phyloP scores from a whole-genome alignment of 2,329 filamentous ascomycete genomes.

The Claviceps sp. region DNA sequence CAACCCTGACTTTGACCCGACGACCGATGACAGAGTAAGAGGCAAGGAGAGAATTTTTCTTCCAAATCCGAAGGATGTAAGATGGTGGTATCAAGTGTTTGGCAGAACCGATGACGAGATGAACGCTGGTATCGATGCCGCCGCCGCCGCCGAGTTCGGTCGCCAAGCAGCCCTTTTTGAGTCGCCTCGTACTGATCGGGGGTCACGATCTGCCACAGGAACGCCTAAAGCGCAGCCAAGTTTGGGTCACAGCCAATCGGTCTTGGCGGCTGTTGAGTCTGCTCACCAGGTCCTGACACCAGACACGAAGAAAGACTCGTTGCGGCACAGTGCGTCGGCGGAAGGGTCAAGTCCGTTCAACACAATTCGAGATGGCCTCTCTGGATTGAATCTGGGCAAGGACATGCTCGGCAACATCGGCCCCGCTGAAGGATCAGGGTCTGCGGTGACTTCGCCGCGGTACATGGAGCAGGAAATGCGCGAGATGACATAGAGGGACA shows the following conservation, averaged over 20 bases:
- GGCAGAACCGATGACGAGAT: constrained; percentile 82
- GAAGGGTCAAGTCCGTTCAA: constrained; percentile 31
- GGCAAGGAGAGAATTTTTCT: constrained; percentile 77
- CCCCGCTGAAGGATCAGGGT: constrained; percentile 12
- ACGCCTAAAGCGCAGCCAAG: constrained; percentile 27
- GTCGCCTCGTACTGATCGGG: constrained; percentile 13
- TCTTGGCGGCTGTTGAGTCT: constrained; percentile 46
- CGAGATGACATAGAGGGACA: constrained; percentile 33
- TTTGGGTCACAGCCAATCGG: constrained; percentile 32
- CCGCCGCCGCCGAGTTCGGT: constrained; percentile 35
- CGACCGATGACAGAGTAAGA: constrained; percentile 64
- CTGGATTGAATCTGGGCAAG: constrained; percentile 34
- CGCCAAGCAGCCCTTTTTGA: constrained; percentile 23
- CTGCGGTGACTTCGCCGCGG: constrained; percentile 8
- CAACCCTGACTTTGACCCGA: constrained; percentile 64
- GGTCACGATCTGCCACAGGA: constrained; percentile 9
- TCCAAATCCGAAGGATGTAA: constrained; percentile 60
- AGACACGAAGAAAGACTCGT: constrained; percentile 18
- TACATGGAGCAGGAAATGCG: constrained; percentile 29
- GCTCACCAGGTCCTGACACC: constrained; percentile 39
- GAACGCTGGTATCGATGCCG: constrained; percentile 55
- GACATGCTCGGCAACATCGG: constrained; percentile 25
- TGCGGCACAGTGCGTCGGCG: constrained; percentile 32
- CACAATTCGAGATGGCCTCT: constrained; percentile 34
- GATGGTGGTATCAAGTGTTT: constrained; percentile 90